Evolutionary conservation across 2,329 filamentous ascomycete genomes (phyloP), one percentile per base, ranked within the genome.

Genomic region (Diaporthe citrichinensis): DNA sequence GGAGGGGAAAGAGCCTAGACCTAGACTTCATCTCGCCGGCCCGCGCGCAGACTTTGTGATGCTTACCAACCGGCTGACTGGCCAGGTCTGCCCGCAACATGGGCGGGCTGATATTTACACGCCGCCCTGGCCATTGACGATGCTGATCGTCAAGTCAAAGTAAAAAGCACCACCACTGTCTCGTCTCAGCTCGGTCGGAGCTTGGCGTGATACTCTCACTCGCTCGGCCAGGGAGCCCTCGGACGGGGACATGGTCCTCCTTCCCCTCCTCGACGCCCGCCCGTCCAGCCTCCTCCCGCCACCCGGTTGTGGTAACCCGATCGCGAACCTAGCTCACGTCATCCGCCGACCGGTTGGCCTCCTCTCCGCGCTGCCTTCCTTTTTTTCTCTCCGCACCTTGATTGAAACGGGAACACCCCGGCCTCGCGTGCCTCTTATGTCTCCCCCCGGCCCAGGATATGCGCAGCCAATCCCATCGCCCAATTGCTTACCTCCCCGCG

Each of bases 171-270:
- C 31, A 69, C 34, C n/a, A 23, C 34, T 69, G 49, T 69, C 49
- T 69, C 65, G 65, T 69, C 65, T 69, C 65, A 69, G 49, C 34
- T 55, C 65, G 65, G 65, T n/a, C 49, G 46, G 65, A 41, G 61
- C 61, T 49, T 67, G 61, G 61, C 41, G 17, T 67, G 28, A 67
- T 67, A 46, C n/a, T 31, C 28, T 34, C 57, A 41, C 34, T 9
- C 17, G 25, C n/a, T 20, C 3, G 7, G 34, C 25, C 59, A 62
- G 39, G 14, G 36, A 41, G 9, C 17, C 8, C 39, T 23, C 28
- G 20, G 2, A 31, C 25, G 36, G 23, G 46, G 17, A 17, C 53
- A 34, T 59, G 55, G 55, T 12, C 28, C 55, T 23, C 20, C 28
- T 49, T 46, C 25, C 41, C 41, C 39, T 46, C 41, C 31, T 68